phyloP scores from a whole-genome alignment of 1,284 basidiomycete species.

The Cryptococcus hybrid region DNA sequence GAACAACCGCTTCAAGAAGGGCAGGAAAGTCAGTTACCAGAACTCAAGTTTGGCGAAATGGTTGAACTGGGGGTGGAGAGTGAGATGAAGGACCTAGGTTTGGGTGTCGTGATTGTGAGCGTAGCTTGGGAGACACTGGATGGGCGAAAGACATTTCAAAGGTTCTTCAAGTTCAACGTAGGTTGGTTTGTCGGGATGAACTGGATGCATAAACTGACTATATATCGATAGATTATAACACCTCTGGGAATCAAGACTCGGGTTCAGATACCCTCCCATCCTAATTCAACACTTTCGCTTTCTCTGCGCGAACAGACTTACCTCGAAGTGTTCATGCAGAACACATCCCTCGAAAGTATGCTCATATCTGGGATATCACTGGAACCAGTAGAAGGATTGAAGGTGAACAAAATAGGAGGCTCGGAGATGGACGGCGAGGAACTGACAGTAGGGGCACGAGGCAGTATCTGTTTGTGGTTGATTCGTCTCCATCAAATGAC shows the following conservation, averaged over 20 bases:
- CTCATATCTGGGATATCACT: conserved; percentile 72
- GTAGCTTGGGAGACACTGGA: conserved; percentile 55
- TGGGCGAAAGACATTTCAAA: conserved; percentile 70
- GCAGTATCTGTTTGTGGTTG: conserved; percentile 73
- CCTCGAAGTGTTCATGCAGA: conserved; percentile 84
- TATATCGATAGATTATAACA: conserved; percentile 65
- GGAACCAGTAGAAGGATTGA: conserved; percentile 69
- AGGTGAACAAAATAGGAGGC: conserved; percentile 45
- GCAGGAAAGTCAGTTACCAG: conserved; percentile 14
- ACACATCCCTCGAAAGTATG: conserved; percentile 70
- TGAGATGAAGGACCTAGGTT: conserved; percentile 44
- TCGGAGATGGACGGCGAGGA: conserved; percentile 60
- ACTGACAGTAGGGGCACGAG: conserved; percentile 65
- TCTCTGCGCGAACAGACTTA: conserved; percentile 72
- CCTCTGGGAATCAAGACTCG: conserved; percentile 87
- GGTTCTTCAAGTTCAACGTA: conserved; percentile 86
- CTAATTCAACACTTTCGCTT: conserved; percentile 63
- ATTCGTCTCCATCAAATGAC: conserved; percentile 55
- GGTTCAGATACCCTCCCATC: conserved; percentile 69
- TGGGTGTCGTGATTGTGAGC: conserved; percentile 40
- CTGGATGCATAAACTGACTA: not conserved
- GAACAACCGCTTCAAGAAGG: conserved; percentile 1
- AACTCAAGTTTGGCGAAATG: conserved; percentile 21
- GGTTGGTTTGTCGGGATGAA: conserved; percentile 39
- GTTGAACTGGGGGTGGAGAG: conserved; percentile 30